Percentiles rank a stretch among this genome's conserved stretches.
These are phyloP conservation scores for Mortierella sp. DNA, from an alignment of 371 early-diverging fungal genomes.

Conservation along the genomic window DNA sequence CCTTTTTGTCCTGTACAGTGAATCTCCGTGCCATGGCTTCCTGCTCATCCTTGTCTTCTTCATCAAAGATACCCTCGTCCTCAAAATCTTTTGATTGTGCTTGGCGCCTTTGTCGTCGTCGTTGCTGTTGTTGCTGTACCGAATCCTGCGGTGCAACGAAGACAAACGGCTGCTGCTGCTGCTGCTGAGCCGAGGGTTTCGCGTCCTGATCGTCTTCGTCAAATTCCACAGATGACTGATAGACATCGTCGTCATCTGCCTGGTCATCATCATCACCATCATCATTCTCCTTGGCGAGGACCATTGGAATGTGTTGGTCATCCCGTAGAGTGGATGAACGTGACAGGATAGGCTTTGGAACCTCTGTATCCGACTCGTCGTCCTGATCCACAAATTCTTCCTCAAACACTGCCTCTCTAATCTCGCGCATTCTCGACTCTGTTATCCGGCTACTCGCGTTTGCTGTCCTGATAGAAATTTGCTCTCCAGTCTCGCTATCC, in stretches of 20 bases:
- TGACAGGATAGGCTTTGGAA: conserved; percentile 11
- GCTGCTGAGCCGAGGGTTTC: too few species aligned
- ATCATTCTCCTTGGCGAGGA: background rate
- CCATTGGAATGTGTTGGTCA: background rate
- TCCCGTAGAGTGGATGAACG: too few species aligned
- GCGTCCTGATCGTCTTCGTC: conserved; percentile 22
- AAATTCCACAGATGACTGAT: conserved; percentile 49
- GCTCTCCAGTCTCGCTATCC: conserved; percentile 11
- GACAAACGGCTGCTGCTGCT: background rate
- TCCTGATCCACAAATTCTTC: conserved; percentile 36
- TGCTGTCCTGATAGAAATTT: conserved; percentile 1
- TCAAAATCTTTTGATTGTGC: conserved; percentile 16
- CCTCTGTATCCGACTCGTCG: conserved; percentile 22
- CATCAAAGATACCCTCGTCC: conserved; percentile 52
- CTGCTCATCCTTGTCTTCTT: conserved; percentile 44
- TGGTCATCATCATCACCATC: conserved; percentile 24
- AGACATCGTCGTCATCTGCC: conserved; percentile 36
- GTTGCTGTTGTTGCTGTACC: too few species aligned
- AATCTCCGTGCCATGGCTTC: too few species aligned
- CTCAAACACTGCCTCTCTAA: conserved; percentile 34
- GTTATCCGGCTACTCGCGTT: too few species aligned
- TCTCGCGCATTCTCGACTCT: conserved; percentile 12
- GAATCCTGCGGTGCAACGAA: background rate
- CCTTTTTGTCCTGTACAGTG: too few species aligned
- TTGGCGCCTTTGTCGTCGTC: too few species aligned